phyloP scores from a whole-genome alignment of 2,329 filamentous ascomycete species.

The Trichoderma sp. region DNA sequence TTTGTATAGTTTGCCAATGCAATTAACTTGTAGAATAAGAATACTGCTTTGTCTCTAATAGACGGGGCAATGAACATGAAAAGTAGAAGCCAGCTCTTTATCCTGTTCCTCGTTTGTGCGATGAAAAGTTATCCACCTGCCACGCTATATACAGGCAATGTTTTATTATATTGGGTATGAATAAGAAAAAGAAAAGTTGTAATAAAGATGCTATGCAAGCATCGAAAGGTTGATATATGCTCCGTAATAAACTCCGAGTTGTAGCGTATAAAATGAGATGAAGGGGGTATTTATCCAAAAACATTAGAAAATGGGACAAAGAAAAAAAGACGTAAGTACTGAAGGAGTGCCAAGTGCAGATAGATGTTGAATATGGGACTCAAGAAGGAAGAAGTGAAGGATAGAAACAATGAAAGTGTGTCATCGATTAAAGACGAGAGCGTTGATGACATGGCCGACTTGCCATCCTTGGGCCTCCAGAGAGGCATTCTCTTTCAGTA shows the following conservation, averaged over 20 bases:
- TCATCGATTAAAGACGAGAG: slow-evolving; percentile 64
- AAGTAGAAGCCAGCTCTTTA: background rate
- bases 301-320: slow-evolving; percentile 17
- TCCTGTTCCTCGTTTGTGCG: background rate
- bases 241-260: slow-evolving; percentile 12
- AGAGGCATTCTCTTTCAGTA: slow-evolving; percentile 70
- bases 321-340: background rate
- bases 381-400: background rate
- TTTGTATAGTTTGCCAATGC: background rate
- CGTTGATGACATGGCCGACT: slow-evolving; percentile 75
- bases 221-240: background rate
- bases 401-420: background rate
- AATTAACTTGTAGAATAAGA: slow-evolving; percentile 1
- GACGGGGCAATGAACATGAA: background rate
- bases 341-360: background rate
- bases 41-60: background rate
- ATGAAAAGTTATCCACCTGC: background rate
- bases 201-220: background rate
- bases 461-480: slow-evolving; percentile 75
- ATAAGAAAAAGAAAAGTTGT: background rate
- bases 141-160: slow-evolving; percentile 6
- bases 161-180: slow-evolving; percentile 15
- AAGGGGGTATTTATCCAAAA: slow-evolving; percentile 38
- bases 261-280: slow-evolving; percentile 10
- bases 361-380: background rate